Evolutionary conservation across 306 rosid genomes (phyloP), one percentile per base, ranked within the genome.

Genomic region (Sechiopsis laciniata): DNA sequence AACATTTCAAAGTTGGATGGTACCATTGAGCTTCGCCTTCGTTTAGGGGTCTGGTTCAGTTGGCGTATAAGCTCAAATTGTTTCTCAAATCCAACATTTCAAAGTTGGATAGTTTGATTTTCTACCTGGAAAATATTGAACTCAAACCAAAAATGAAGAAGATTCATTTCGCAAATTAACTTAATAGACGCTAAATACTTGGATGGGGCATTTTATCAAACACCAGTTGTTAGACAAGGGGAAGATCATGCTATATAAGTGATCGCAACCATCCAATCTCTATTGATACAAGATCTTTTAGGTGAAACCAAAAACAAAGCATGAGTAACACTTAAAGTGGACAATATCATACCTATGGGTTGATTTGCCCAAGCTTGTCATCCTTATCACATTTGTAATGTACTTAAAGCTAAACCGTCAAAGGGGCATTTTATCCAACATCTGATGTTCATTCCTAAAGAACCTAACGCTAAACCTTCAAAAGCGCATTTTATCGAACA

Each of bases 31-130:
- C 35, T 71, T 42, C 29, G 63, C 13, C 24, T 57, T 54, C 53
- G 3, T 19, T 42, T 7, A 19, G 75, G 51, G 76, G 74, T 78
- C 63, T 57, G 74, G 77, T 78, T 68, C 62, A 71, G 57, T 70
- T 51, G 74, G 57, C 50, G 71, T 12, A 40, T 71, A 45, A 17
- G 35, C 46, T 32, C 32, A 16, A 10, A 16, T 21, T n/a, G n/a
- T n/a, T n/a, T n/a, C n/a, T n/a, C n/a, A n/a, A n/a, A n/a, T n/a
- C n/a, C n/a, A n/a, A n/a, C n/a, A n/a, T n/a, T n/a, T n/a, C n/a
- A n/a, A 26, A 26, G 29, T 26, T 26, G 29, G 29, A 16, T 32
- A 6, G 7, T 7, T 67, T 20, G 37, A 45, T 0, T 10, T n/a
- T 26, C n/a, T 26, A 26, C 29, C 29, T 26, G 29, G 29, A 26